Evolutionary conservation across 2,329 filamentous ascomycete genomes (phyloP).

Genomic region (Exophiala dermatitidis): DNA sequence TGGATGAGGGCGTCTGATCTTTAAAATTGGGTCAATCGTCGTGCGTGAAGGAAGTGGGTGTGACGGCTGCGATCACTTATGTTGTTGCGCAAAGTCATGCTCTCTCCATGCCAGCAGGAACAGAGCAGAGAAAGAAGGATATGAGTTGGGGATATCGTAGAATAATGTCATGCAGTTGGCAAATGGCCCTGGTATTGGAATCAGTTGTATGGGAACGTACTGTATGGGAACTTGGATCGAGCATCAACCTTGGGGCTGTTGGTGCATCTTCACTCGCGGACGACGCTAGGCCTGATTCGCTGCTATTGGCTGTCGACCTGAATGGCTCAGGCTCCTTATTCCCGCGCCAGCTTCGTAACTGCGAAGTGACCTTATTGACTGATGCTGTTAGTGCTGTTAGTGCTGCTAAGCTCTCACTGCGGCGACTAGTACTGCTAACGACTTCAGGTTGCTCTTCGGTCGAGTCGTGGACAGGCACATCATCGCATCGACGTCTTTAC

Average conservation of each 20-base stretch:
- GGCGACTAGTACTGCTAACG: background rate
- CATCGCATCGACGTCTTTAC: background rate
- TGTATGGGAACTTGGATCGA: background rate
- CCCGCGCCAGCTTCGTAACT: background rate
- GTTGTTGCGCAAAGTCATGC: constrained; percentile 22
- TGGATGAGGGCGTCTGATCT: constrained; percentile 8
- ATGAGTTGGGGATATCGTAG: constrained; percentile 8
- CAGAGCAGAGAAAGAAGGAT: constrained; percentile 10
- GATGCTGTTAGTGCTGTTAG: no score
- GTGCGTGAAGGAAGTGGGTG: constrained; percentile 4
- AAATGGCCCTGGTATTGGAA: no score
- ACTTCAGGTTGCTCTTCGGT: background rate
- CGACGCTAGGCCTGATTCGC: background rate
- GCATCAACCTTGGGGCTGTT: constrained; percentile 2
- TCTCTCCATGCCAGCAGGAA: constrained; percentile 22
- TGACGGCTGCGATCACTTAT: constrained; percentile 9
- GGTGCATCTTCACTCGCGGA: background rate
- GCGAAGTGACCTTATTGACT: no score
- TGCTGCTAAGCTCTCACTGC: no score
- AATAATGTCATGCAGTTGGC: constrained; percentile 5
- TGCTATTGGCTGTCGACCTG: background rate
- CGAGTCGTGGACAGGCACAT: background rate
- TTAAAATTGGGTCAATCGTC: constrained; percentile 11
- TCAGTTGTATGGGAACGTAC: constrained; percentile 4
- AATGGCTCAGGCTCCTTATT: background rate